These are phyloP conservation scores for Stygiomarasmius scandens DNA, from an alignment of 1,284 basidiomycete species.

Conservation along the genomic window DNA sequence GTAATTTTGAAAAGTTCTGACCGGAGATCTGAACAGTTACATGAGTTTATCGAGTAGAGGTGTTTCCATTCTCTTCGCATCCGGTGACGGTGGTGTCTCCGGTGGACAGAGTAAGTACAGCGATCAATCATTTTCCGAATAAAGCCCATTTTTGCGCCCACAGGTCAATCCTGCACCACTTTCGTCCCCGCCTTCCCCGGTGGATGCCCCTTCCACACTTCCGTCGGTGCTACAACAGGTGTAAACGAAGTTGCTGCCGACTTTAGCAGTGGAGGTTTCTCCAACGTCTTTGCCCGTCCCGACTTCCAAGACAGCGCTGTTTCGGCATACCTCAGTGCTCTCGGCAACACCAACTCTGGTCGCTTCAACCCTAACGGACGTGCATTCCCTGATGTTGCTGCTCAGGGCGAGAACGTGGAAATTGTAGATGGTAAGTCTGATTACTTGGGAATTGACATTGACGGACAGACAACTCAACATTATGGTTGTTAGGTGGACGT, in stretches of 20 bases:
- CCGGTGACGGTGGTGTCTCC: constrained; percentile 42
- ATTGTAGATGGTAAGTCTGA: constrained; percentile 26
- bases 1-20: too few species aligned
- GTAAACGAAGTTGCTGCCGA: constrained; percentile 31
- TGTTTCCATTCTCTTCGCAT: constrained; percentile 39
- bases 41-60: constrained; percentile 37
- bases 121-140: neutral
- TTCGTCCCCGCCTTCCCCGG: constrained; percentile 39
- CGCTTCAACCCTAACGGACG: constrained; percentile 41
- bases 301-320: constrained; percentile 36
- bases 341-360: constrained; percentile 34
- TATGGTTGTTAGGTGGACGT: neutral
- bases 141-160: neutral
- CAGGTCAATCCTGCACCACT: constrained; percentile 24
- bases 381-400: constrained; percentile 45
- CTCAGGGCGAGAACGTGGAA: constrained; percentile 36
- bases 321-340: constrained; percentile 26
- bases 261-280: constrained; percentile 45
- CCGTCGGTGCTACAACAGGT: constrained; percentile 32
- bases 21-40: too few species aligned
- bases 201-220: constrained; percentile 24
- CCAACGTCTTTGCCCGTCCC: constrained; percentile 37
- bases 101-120: constrained; percentile 25
- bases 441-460: too few species aligned
- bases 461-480: too few species aligned